Evolutionary conservation across 352 stramenopile genomes (phyloP), one percentile per base, ranked within the genome.

Genomic region (Phytopythium montanum): DNA sequence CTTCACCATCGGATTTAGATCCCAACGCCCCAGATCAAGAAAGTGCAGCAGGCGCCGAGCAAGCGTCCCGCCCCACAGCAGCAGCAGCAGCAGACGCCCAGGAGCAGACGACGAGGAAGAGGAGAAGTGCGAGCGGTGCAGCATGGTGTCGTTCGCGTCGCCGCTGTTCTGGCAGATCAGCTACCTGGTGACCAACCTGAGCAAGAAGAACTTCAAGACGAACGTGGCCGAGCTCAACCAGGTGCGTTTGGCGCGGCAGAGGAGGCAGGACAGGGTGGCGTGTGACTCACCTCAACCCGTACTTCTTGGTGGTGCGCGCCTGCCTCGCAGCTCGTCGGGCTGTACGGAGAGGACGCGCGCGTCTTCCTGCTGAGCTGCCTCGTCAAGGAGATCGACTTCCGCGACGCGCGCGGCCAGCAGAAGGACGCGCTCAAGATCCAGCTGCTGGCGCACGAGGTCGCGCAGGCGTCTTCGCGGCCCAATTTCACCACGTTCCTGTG

Each of bases 141-240:
- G 50, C 50, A 94, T 96, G 87, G 84, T 94, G 67, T 94, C 87
- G 66, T 97, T 97, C 69, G 88, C 88, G 64, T 96, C 89, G 70
- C 90, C 90, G 62, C 73, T 97, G 38, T 97, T 97, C 72, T 97
- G 87, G 89, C 90, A 97, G 75, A 97, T 97, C 64, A 91, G 95
- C 63, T 96, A 96, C 68, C 74, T 97, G 56, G 88, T 97, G 34
- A 95, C 84, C 33, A 97, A 95, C 72, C 81, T 97, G 53, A 96
- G 72, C 75, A 97, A 97, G 80, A 97, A 97, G 60, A 97, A 96
- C 72, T 96, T 96, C 73, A 97, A 96, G 76, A 90, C 85, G 46
- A 96, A 92, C 55, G 88, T 97, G 55, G 87, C 89, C 14, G 90
- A 97, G 74, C 79, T 97, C 52, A 97, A 96, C 63, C 90, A 97